Base-by-base conservation (phyloP, 2,329 filamentous ascomycete species). In the Emmonsiellopsis sp. region DNA sequence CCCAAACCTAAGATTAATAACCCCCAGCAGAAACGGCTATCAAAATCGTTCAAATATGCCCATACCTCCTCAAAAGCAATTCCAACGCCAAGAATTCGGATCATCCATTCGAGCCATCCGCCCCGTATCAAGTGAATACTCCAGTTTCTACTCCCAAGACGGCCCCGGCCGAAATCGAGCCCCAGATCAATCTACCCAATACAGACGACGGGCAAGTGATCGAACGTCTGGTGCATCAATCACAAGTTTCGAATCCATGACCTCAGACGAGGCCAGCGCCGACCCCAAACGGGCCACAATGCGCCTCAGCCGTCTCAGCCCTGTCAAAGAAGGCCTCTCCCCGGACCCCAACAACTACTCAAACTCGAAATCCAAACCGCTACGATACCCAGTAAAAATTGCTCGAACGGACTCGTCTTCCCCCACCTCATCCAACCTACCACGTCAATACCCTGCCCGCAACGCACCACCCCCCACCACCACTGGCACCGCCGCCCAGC, bases 171-270 rank as follows among this genome's bases (percentile, higher is more conserved):
- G 46, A 15, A n/a, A 35, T 15, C n/a, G 43, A 30, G 7, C 6
- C 43, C 32, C 10, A 32, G 46, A 49, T 3, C 30, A 46, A 32
- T 46, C 30, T 13, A 46, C 26, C 9, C 40, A 38, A 15, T 52
- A 56, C 35, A 37, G 44, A 10, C 45, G 50, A 20, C 55, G 51
- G 13, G n/a, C 41, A 38, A 55, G 54, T 42, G 51, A 38, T 16
- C 53, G 34, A 15, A 52, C 53, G 16, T 48, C 54, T 11, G 50
- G 52, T 16, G 43, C 52, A 11, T 52, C 52, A 6, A 54, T 57
- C 13, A 55, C 60, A 15, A 59, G 60, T 34, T 67, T 66, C 49
- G 59, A 67, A 44, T 63, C 57, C n/a, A 52, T 62, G 32, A 47
- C 60, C 30, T 61, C 61, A 20, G 58, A 66, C n/a, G 63, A 64